Evolutionary conservation across 306 rosid genomes (phyloP).

Genomic region (Lathyrus aphaca): DNA sequence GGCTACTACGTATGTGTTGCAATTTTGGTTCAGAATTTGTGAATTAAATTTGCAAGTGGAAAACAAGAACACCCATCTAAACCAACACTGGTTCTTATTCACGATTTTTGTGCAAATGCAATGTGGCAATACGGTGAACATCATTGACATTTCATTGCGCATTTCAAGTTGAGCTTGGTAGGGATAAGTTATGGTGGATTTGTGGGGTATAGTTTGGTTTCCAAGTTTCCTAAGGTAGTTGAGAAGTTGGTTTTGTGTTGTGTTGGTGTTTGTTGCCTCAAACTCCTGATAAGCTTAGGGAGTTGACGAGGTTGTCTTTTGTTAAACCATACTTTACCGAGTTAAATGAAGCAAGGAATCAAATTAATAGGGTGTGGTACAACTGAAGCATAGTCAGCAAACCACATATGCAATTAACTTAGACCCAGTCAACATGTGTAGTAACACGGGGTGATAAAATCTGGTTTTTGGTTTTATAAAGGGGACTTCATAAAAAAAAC

Average conservation of each 20-base stretch:
- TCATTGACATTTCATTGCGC: conserved; percentile 43
- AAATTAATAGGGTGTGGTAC: too few relatives aligned
- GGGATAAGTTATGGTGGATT: conserved; percentile 89
- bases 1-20: too few relatives aligned
- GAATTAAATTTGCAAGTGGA: too few relatives aligned
- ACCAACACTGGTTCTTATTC: conserved; percentile 61
- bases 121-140: conserved; percentile 81
- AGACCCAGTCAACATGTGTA: too few relatives aligned
- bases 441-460: too few relatives aligned
- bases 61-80: conserved; percentile 44
- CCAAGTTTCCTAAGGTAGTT: conserved; percentile 61
- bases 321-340: too few relatives aligned
- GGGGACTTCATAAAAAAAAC: too few relatives aligned
- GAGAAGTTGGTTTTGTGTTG: conserved; percentile 67
- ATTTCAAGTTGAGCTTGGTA: conserved; percentile 60
- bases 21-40: too few relatives aligned
- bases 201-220: conserved; percentile 66
- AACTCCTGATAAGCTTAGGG: conserved; percentile 66
- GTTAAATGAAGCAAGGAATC: too few relatives aligned
- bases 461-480: too few relatives aligned
- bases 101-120: conserved; percentile 83
- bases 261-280: conserved; percentile 75
- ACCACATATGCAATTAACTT: too few relatives aligned
- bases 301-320: conserved; percentile 59
- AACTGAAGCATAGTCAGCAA: too few relatives aligned